Base-by-base conservation (phyloP, 345 rosid species). In the Aegle marmelos region DNA sequence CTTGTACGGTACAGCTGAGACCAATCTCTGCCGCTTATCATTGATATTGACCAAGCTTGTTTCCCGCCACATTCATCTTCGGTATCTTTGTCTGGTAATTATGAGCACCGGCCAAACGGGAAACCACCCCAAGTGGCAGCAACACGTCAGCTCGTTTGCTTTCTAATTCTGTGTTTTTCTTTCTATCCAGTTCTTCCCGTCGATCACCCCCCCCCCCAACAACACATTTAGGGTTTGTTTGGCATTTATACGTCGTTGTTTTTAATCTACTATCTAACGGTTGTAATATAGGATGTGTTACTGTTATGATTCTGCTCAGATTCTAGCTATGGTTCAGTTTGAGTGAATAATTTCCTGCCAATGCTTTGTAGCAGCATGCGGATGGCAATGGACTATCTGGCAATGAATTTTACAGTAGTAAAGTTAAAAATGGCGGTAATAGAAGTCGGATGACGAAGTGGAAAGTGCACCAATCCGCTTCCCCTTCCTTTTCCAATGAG, bases 61-160 rank as follows among this genome's bases (percentile, higher is more conserved):
- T 75, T 67, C 36, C 72, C 60, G 81, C 82, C 72, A 39, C 57
- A 63, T 69, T 85, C 60, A 25, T 8, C 34, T 64, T 37, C 24
- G 70, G 4, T 68, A 53, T 63, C 60, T 16, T 60, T 57, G 68
- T 9, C 5, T 31, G 17, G 36, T 11, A 69, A 67, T 30, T 24
- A 82, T 82, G 77, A 61, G 24, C 73, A 17, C 19, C 2, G 60
- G 73, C 11, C 28, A 60, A 45, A 50, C 37, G 13, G 60, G 41
- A 14, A 1, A 30, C 69, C 3, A 37, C 33, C 62, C 37, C 64
- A 21, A 25, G 57, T 33, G 75, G 50, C 45, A n/a, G 39, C 36
- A n/a, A 37, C 62, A 22, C 58, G n/a, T 4, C 75, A 17, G 33
- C 56, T 70, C 70, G 3, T 41, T 58, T 27, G 62, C 22, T n/a